Evolutionary conservation across 805 yeast species (phyloP).

Genomic region (Saccharomycopsis babjevae): DNA sequence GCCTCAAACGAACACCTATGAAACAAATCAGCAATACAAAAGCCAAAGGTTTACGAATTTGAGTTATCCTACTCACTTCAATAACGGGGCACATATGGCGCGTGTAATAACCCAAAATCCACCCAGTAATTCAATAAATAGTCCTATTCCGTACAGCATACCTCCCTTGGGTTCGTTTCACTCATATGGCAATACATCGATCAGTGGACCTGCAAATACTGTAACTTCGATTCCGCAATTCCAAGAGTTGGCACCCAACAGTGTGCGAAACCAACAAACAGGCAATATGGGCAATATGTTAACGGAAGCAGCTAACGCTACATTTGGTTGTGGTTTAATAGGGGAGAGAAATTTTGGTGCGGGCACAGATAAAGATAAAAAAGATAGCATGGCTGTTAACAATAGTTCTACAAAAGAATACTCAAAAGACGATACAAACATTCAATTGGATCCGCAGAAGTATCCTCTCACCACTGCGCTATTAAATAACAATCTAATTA

Average conservation of each 20-base stretch:
- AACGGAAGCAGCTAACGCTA: too few relatives aligned
- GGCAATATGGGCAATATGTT: too few relatives aligned
- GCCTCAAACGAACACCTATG: too few relatives aligned
- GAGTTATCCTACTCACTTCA: neutral
- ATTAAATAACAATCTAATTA: conserved; percentile 6
- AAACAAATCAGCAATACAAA: too few relatives aligned
- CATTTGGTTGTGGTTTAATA: too few relatives aligned
- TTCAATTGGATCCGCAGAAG: neutral
- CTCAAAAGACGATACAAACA: too few relatives aligned
- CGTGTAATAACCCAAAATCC: neutral
- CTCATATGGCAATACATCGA: neutral
- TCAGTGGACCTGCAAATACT: neutral
- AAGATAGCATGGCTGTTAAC: too few relatives aligned
- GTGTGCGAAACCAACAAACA: neutral
- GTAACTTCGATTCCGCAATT: neutral
- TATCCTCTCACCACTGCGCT: conserved; percentile 6
- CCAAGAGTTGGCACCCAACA: neutral
- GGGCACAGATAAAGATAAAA: too few relatives aligned
- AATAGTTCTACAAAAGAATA: too few relatives aligned
- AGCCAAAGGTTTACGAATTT: neutral
- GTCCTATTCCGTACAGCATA: neutral
- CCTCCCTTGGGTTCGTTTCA: neutral
- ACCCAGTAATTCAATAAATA: neutral
- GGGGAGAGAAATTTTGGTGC: too few relatives aligned
- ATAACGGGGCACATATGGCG: neutral